phyloP scores from a whole-genome alignment of 2,329 filamentous ascomycete genomes.

The Stylonectria norvegica region DNA sequence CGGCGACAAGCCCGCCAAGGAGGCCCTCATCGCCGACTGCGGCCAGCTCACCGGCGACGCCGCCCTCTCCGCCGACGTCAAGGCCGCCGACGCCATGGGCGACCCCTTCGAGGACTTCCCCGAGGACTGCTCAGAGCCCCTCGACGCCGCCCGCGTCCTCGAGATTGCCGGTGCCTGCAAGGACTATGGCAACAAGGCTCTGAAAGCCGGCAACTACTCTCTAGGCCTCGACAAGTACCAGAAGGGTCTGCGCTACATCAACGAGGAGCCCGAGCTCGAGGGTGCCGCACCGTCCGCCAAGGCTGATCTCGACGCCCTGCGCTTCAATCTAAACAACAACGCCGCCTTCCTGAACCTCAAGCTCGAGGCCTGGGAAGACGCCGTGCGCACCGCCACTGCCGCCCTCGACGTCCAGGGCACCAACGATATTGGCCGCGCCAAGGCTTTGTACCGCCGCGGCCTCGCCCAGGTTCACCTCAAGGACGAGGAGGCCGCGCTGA shows the following conservation, averaged over 20 bases:
- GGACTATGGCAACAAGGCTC: conserved; percentile 86
- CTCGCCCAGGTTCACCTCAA: conserved; percentile 71
- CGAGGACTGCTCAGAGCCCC: conserved; percentile 67
- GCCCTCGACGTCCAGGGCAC: conserved; percentile 67
- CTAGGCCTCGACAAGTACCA: conserved; percentile 87
- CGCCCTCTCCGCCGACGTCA: conserved; percentile 63
- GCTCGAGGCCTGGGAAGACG: conserved; percentile 67
- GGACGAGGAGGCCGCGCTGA: conserved; percentile 78
- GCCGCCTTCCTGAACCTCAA: conserved; percentile 83
- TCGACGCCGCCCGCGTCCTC: conserved; percentile 66
- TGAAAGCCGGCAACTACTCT: conserved; percentile 71
- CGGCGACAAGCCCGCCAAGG: conserved; percentile 73
- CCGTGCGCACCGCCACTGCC: conserved; percentile 64
- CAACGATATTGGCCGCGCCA: conserved; percentile 76
- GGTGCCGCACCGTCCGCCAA: conserved; percentile 67
- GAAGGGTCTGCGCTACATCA: conserved; percentile 85
- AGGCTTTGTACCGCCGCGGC: conserved; percentile 82
- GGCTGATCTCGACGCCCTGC: conserved; percentile 65
- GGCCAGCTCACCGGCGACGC: conserved; percentile 76
- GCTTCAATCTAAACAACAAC: conserved; percentile 86
- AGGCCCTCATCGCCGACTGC: conserved; percentile 76
- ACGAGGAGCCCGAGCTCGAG: conserved; percentile 75
- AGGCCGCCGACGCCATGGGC: conserved; percentile 73
- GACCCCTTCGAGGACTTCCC: conserved; percentile 96
- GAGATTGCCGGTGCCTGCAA: conserved; percentile 84